Evolutionary conservation across 768 basidiomycete genomes (phyloP).

Genomic region (Leccinum olivaceopallidum): DNA sequence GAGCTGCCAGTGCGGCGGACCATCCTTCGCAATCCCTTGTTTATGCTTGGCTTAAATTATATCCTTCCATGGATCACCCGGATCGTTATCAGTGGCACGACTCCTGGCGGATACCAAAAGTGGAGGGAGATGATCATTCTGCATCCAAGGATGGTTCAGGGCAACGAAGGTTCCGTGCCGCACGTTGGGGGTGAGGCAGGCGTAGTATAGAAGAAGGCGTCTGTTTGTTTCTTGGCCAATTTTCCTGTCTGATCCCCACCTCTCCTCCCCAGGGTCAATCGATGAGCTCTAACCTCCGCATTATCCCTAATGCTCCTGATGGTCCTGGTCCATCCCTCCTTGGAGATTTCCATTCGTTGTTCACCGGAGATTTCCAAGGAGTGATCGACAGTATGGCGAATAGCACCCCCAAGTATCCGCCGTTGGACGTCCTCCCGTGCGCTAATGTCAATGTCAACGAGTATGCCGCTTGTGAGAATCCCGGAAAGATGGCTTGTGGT

Average conservation of each 20-base stretch:
- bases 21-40: no score
- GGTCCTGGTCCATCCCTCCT: conserved; percentile 13
- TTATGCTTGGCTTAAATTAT: no score
- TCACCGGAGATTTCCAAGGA: conserved; percentile 17
- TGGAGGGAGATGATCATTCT: conserved; percentile 19
- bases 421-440: conserved; percentile 34
- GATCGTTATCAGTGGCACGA: not conserved
- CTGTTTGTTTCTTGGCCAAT: not conserved
- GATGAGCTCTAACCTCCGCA: conserved; percentile 21
- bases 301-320: conserved; percentile 21
- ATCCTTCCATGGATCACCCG: not conserved
- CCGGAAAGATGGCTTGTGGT: conserved; percentile 31
- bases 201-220: not conserved
- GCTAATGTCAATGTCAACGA: conserved; percentile 34
- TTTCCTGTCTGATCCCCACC: not conserved
- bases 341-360: conserved; percentile 8
- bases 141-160: not conserved
- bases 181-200: conserved; percentile 22
- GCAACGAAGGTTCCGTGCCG: conserved; percentile 7
- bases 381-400: conserved; percentile 9
- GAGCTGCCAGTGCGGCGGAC: no score
- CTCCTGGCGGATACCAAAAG: conserved; percentile 7
- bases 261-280: not conserved
- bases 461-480: conserved; percentile 29
- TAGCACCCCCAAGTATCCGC: conserved; percentile 21